These are phyloP conservation scores for Mesembryanthemum crystallinum DNA, from an alignment of 148 eudicot species.

Conservation along the genomic window DNA sequence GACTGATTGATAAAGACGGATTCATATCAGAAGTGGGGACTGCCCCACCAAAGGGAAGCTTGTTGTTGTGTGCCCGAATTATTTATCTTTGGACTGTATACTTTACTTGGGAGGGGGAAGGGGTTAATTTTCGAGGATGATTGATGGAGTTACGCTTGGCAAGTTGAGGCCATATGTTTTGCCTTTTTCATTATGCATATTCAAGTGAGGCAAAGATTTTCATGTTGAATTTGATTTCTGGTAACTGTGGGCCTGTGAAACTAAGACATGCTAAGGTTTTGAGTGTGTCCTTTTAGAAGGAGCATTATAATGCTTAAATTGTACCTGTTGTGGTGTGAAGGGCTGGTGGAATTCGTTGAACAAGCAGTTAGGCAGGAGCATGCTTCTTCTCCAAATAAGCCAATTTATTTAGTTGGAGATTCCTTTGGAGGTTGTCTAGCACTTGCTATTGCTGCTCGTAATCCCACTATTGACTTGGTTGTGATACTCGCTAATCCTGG, in stretches of 20 bases:
- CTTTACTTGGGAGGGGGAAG: too few relatives aligned
- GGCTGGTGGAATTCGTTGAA: conserved; percentile 66
- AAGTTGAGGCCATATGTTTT: too few relatives aligned
- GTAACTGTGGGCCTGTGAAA: background rate
- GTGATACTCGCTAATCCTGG: conserved; percentile 91
- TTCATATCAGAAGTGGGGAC: too few relatives aligned
- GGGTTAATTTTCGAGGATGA: too few relatives aligned
- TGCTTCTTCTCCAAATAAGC: conserved; percentile 64
- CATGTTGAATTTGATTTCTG: background rate
- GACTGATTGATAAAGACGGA: too few relatives aligned
- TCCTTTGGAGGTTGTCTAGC: conserved; percentile 94
- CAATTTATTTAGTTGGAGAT: conserved; percentile 92
- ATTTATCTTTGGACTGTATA: too few relatives aligned
- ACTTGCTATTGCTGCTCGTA: conserved; percentile 85
- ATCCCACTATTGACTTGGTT: conserved; percentile 79
- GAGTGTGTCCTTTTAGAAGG: background rate
- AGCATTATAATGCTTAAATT: conserved; percentile 8
- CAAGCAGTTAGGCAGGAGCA: conserved; percentile 60
- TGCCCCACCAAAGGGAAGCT: too few relatives aligned
- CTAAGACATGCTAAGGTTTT: background rate
- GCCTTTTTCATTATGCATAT: background rate
- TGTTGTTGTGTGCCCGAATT: too few relatives aligned
- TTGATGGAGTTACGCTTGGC: too few relatives aligned
- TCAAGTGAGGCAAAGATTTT: background rate
- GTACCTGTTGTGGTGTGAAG: conserved; percentile 36